Percentiles rank a stretch among this genome's conserved stretches.
Evolutionary conservation across 148 eudicot genomes (phyloP).

Genomic region (Rhododendron ferrugineum): DNA sequence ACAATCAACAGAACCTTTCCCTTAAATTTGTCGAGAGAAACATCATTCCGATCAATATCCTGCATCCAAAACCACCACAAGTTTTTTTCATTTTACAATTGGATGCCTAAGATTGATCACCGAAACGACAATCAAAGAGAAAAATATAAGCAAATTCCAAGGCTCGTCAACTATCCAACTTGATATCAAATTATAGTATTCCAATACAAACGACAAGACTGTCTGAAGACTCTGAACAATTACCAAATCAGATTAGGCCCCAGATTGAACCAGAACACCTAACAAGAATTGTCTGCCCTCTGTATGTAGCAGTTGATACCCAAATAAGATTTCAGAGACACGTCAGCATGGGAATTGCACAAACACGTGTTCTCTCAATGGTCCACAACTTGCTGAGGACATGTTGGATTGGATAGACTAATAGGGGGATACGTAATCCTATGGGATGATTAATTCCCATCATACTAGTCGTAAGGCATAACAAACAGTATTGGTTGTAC

Average conservation of each 20-base stretch:
- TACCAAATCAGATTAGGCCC: neutral
- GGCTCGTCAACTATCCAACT: neutral
- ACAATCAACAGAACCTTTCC: slow-evolving; percentile 78
- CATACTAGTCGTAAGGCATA: neutral
- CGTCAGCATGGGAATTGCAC: neutral
- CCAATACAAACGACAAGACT: neutral
- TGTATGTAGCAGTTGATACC: neutral
- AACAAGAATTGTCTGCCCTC: neutral
- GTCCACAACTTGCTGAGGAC: neutral
- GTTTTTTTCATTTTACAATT: neutral
- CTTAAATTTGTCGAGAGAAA: slow-evolving; percentile 74
- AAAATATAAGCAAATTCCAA: neutral
- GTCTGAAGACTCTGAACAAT: neutral
- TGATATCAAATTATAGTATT: neutral
- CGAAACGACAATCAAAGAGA: neutral
- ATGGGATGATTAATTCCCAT: neutral
- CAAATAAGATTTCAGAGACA: neutral
- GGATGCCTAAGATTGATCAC: neutral
- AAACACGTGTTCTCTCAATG: neutral
- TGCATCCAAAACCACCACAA: slow-evolving; percentile 25
- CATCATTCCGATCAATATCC: slow-evolving; percentile 81
- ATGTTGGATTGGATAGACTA: neutral
- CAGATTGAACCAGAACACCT: neutral
- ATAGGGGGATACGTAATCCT: neutral
- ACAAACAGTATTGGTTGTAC: neutral